Base-by-base conservation (phyloP, 208 protist genomes). In the Leishmania aethiopica region DNA sequence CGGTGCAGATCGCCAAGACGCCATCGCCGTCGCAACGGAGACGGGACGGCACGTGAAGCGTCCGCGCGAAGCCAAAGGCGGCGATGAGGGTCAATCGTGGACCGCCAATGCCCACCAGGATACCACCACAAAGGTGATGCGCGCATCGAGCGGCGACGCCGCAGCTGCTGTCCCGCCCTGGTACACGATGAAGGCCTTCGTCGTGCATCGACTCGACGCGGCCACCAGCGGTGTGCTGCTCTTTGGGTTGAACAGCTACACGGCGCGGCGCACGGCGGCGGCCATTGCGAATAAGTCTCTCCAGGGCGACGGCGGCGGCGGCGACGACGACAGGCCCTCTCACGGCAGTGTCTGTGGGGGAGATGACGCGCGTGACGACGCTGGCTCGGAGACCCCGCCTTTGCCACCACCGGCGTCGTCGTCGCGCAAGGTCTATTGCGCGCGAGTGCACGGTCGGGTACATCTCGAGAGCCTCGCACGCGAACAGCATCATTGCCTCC, bases 171-270 rank as follows among this genome's bases (percentile, higher is more conserved):
- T 64, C 11, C 59, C 67, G n/a, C n/a, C 32, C 22, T 40, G 62
- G 28, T 76, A 71, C 40, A 22, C 66, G 0, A 69, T 93, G 49
- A 89, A 90, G 67, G 72, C 85, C 2, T 91, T 89, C 75, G 94
- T 96, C 0, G 94, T 97, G 62, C 96, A 98, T 76, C 90, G 96
- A 0, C 86, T 98, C 4, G 96, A 98, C 75, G 91, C 87, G 0
- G 89, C 89, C 8, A 98, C 96, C 40, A 97, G 94, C 79, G 96
- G 96, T 49, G 92, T 98, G 19, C 86, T 98, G 3, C 60, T 97
- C 13, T 98, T 96, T 53, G 93, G 84, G 3, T 80, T 97, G 4
- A 86, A 94, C 77, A 85, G 82, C 42, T 69, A 72, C 2, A 86
- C 85, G 32, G 91, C 94, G 10, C 84, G 89, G 2, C 75, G 83